These are phyloP conservation scores for Hanseniaspora clermontiae DNA, from an alignment of 805 yeast genomes.

Conservation along the genomic window DNA sequence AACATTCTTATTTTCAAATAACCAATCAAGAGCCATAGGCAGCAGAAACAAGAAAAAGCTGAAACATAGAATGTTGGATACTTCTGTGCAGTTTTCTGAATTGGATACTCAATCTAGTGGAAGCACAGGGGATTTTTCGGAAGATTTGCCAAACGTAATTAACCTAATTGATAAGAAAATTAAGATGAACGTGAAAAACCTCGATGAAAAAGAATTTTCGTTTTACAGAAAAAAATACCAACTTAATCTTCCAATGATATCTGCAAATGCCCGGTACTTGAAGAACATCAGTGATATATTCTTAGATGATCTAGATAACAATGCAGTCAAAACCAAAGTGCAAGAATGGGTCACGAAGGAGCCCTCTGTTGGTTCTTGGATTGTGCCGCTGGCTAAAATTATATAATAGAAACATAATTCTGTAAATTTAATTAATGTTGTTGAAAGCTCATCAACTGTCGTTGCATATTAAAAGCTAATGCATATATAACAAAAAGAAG, in stretches of 20 bases:
- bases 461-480: not conserved
- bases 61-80: conserved; percentile 11
- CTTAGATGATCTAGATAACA: not conserved
- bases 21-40: conserved; percentile 1
- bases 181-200: not conserved
- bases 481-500: not conserved
- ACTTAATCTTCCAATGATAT: not conserved
- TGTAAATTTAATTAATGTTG: too few relatives aligned
- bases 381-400: conserved; percentile 7
- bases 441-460: not conserved
- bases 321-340: not conserved
- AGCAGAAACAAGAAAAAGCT: conserved; percentile 24
- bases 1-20: conserved; percentile 22
- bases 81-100: not conserved
- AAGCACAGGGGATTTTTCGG: not conserved
- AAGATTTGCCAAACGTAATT: not conserved
- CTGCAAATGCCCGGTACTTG: not conserved
- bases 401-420: not conserved
- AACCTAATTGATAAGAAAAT: not conserved
- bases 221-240: conserved; percentile 5
- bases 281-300: conserved; percentile 5
- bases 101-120: not conserved
- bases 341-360: conserved; percentile 11
- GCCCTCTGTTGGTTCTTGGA: conserved; percentile 6
- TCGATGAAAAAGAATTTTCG: not conserved